A percentile compares a stretch with the other conserved stretches of the same genome.
phyloP scores from a whole-genome alignment of 2,329 filamentous ascomycete genomes.

The Aspergillus ochraceus region DNA sequence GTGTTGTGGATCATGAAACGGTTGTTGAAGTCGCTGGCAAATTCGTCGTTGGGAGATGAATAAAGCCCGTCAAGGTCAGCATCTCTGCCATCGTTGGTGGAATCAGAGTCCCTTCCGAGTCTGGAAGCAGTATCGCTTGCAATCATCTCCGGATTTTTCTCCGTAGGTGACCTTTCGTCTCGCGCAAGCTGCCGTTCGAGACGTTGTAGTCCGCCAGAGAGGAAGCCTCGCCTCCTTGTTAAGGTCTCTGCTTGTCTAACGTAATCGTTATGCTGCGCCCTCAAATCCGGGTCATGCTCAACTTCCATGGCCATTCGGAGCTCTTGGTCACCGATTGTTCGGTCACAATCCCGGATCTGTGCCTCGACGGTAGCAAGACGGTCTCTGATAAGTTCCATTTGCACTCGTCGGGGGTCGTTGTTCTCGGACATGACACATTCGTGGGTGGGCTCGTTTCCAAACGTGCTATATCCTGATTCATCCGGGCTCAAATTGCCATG shows the following conservation, averaged over 20 bases:
- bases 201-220: conserved; percentile 58
- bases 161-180: conserved; percentile 49
- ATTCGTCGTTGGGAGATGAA: conserved; percentile 72
- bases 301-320: conserved; percentile 58
- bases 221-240: conserved; percentile 58
- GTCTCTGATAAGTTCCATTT: conserved; percentile 79
- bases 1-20: conserved; percentile 97
- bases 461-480: conserved; percentile 78
- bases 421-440: conserved; percentile 92
- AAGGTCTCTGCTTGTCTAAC: conserved; percentile 59
- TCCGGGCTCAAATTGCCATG: conserved; percentile 76
- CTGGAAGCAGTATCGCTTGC: conserved; percentile 28
- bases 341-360: conserved; percentile 74
- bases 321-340: conserved; percentile 73
- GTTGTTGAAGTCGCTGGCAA: conserved; percentile 94
- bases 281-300: conserved; percentile 47
- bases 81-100: conserved; percentile 56
- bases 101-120: conserved; percentile 35
- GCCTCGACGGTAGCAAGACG: conserved; percentile 75
- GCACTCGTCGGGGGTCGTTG: conserved; percentile 84
- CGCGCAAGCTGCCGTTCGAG: conserved; percentile 51
- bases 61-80: conserved; percentile 59
- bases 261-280: conserved; percentile 51
- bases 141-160: conserved; percentile 39
- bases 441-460: conserved; percentile 91